Percentiles rank a stretch among this genome's conserved stretches.
Evolutionary conservation across 495 filamentous ascomycete species (phyloP).

Genomic region (Penicillium maclennaniae): DNA sequence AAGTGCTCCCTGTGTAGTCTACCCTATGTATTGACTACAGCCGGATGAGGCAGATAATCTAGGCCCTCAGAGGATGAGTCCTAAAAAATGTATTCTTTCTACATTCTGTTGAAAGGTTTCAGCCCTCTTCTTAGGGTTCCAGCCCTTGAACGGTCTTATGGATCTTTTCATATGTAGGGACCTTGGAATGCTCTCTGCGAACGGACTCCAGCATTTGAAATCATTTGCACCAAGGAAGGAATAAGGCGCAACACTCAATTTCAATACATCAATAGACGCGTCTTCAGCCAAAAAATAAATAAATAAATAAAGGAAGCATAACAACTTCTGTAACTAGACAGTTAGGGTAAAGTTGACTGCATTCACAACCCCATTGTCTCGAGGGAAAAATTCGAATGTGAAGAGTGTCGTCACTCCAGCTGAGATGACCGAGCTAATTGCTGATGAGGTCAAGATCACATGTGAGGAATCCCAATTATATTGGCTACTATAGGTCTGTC

Average conservation of each 20-base stretch:
- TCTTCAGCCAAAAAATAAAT: no score
- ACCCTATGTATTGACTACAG: background rate
- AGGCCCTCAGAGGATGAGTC: no score
- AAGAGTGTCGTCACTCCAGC: constrained; percentile 44
- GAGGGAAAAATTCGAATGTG: constrained; percentile 51
- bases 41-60: no score
- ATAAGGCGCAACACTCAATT: no score
- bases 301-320: background rate
- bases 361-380: constrained; percentile 36
- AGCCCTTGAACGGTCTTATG: no score
- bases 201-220: no score
- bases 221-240: no score
- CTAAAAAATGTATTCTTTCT: no score
- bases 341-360: constrained; percentile 45
- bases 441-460: constrained; percentile 41
- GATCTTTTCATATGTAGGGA: no score
- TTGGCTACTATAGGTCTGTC: constrained; percentile 45
- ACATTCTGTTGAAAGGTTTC: no score
- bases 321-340: constrained; percentile 19
- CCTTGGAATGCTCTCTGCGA: no score
- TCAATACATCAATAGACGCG: background rate
- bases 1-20: background rate
- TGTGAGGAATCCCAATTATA: constrained; percentile 46
- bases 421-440: constrained; percentile 43
- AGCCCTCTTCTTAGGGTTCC: no score